These are phyloP conservation scores for Kernera saxatilis DNA, from an alignment of 345 rosid genomes.

Conservation along the genomic window DNA sequence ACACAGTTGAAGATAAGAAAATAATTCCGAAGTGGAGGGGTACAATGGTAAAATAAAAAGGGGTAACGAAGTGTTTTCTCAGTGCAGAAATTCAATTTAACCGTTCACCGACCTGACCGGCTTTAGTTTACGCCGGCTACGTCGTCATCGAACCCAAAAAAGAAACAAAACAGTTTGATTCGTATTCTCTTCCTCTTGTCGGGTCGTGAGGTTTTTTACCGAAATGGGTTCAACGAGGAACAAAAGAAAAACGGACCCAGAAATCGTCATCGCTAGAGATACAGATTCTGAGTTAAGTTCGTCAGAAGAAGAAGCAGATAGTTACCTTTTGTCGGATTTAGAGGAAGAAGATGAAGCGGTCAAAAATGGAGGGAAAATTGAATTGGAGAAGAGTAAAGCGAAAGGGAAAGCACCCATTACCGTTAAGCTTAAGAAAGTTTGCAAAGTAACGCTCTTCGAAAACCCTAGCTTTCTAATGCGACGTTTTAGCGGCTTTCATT, in stretches of 20 bases:
- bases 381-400: slow-evolving; percentile 34
- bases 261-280: slow-evolving; percentile 60
- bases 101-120: slow-evolving; percentile 1
- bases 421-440: slow-evolving; percentile 86
- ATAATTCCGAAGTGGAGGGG: neutral
- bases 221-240: slow-evolving; percentile 50
- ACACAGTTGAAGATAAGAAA: neutral
- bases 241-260: slow-evolving; percentile 51
- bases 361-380: slow-evolving; percentile 30
- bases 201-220: neutral
- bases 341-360: slow-evolving; percentile 31
- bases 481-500: neutral
- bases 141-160: slow-evolving; percentile 12
- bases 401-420: slow-evolving; percentile 77
- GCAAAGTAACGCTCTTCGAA: slow-evolving; percentile 52
- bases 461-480: slow-evolving; percentile 1
- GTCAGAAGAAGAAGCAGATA: slow-evolving; percentile 35
- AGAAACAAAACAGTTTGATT: slow-evolving; percentile 21
- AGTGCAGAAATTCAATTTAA: neutral
- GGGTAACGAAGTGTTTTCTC: neutral
- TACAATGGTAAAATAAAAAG: neutral
- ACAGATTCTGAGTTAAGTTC: slow-evolving; percentile 75
- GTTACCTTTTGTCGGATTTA: slow-evolving; percentile 29
- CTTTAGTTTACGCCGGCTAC: neutral
- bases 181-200: slow-evolving; percentile 6